Evolutionary conservation across 2,329 filamentous ascomycete genomes (phyloP), one percentile per base, ranked within the genome.

Genomic region (Grosmannia serpens): DNA sequence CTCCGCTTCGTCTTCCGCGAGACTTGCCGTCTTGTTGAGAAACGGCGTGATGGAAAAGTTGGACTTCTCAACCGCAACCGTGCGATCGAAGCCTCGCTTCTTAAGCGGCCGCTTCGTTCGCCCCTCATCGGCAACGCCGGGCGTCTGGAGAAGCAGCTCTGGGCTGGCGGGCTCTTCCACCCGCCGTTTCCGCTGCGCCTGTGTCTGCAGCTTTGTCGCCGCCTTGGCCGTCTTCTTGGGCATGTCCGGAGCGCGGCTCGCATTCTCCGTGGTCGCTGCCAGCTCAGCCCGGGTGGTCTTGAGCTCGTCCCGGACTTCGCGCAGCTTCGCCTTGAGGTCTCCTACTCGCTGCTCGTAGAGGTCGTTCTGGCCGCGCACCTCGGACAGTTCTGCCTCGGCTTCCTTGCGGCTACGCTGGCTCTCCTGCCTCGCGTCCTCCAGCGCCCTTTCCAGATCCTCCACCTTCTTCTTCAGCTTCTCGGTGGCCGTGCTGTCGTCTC

Each of bases 11-110:
- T 71, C 70, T 24, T 77, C 75, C 13, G 67, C 62, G 17, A 86
- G 74, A 62, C 77, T 85, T 61, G 78, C 68, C 6, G 70, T 76
- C 70, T 79, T 84, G 70, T 91, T 95, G 61, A 97, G 77, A 75
- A 95, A 96, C 0, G 92, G 92, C 0, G 92, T 97, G 63, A 96
- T 90, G 4, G 91, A 96, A 71, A 97, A 96, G 3, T 81, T 85
- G 0, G 91, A 96, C 71, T 96, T 96, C 67, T 95, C 89, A 33
- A 88, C 90, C 6, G 88, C 75, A 58, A 83, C 73, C 1, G 81
- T 78, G 44, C 82, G 79, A 24, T 84, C 80, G 31, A 75, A 70
- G 53, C 75, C 78, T 58, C 77, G 75, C 68, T 84, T 85, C 70
- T 85, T 87, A 60, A 72, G 65, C 38, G 69, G 69, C 49, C 74